Conservation (phyloP, 1,139 yeast genomes). For the Yamadazyma buinensis region DNA sequence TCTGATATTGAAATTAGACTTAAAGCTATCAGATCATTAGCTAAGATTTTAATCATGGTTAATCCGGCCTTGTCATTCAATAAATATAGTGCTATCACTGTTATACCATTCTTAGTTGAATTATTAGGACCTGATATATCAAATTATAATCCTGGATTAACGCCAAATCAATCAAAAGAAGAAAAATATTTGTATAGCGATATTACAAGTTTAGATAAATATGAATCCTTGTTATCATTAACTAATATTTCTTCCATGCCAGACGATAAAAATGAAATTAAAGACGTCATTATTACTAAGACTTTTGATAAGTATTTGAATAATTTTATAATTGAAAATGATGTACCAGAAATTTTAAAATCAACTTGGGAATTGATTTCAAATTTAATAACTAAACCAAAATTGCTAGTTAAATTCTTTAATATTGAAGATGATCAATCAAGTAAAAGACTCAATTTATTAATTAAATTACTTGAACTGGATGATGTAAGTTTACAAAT, state of each 20-base stretch:
- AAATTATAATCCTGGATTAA: constrained; percentile 16
- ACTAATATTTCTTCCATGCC: constrained; percentile 41
- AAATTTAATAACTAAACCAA: constrained; percentile 43
- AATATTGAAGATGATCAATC: constrained; percentile 32
- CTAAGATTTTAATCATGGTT: constrained; percentile 41
- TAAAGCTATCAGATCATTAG: constrained; percentile 32
- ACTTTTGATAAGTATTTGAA: constrained; percentile 31
- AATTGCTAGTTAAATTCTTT: constrained; percentile 47
- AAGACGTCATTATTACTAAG: constrained; percentile 30
- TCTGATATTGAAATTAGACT: constrained; percentile 21
- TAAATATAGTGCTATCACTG: constrained; percentile 35
- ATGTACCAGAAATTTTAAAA: constrained; percentile 34
- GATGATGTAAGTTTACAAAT: constrained; percentile 34
- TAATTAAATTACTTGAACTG: constrained; percentile 40
- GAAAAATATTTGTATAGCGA: constrained; percentile 21
- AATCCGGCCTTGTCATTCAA: constrained; percentile 39
- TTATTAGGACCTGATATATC: constrained; percentile 34
- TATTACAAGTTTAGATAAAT: constrained; percentile 34
- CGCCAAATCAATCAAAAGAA: constrained; percentile 4
- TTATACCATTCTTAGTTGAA: constrained; percentile 48
- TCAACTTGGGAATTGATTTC: constrained; percentile 48
- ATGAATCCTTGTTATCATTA: constrained; percentile 44
- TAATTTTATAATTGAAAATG: constrained; percentile 37
- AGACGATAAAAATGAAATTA: constrained; percentile 22
- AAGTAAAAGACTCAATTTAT: constrained; percentile 29